These are phyloP conservation scores for Luzula sylvatica DNA, from an alignment of 176 grass and related monocot genomes.

Conservation along the genomic window DNA sequence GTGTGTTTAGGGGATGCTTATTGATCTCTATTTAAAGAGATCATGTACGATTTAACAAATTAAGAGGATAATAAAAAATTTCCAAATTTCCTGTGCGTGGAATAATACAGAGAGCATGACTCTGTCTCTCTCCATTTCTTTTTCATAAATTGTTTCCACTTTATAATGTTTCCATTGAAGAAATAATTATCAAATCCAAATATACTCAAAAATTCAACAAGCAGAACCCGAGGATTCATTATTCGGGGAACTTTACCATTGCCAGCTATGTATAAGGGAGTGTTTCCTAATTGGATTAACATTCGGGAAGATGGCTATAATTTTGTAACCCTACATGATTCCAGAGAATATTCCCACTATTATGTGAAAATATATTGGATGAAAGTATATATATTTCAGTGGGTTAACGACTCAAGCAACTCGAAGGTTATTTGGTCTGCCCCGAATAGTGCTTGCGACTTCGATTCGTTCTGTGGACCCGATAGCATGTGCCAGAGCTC, in stretches of 20 bases:
- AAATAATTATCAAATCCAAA: no score
- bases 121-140: no score
- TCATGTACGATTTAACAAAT: no score
- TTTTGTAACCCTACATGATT: not conserved
- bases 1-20: no score
- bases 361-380: not conserved
- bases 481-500: not conserved
- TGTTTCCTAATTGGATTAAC: not conserved
- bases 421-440: not conserved
- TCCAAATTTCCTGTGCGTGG: no score
- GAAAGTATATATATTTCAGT: not conserved
- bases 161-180: no score
- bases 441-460: not conserved
- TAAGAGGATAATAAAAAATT: no score
- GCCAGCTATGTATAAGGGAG: not conserved
- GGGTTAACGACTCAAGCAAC: not conserved
- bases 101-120: no score
- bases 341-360: not conserved
- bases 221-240: not conserved
- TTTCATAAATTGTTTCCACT: no score
- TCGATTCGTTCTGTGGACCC: conserved; percentile 8
- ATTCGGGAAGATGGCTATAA: not conserved
- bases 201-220: no score
- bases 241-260: not conserved
- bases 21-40: no score